Evolutionary conservation across 1,139 yeast genomes (phyloP).

Genomic region (Debaryomyces singareniensis): DNA sequence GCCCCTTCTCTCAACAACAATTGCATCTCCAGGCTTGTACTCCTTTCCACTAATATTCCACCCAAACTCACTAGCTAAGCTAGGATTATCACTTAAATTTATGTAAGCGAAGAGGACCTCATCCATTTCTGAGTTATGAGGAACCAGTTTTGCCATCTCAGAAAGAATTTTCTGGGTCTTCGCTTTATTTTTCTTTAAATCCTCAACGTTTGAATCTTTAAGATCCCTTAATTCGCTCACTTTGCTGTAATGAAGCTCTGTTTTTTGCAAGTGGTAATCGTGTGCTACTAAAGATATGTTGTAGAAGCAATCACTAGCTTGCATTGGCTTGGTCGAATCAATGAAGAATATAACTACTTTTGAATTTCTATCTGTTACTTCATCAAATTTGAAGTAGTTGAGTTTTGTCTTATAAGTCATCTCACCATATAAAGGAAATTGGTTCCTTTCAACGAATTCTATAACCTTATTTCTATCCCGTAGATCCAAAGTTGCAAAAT

Average conservation of each 20-base stretch:
- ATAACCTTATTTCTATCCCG: slow-evolving; percentile 43
- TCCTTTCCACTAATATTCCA: slow-evolving; percentile 26
- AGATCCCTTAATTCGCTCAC: slow-evolving; percentile 30
- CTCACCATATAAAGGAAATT: slow-evolving; percentile 47
- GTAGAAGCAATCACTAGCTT: slow-evolving; percentile 31
- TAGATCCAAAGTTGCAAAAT: slow-evolving; percentile 57
- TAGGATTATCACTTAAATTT: slow-evolving; percentile 32
- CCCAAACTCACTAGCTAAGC: slow-evolving; percentile 11
- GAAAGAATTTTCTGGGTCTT: slow-evolving; percentile 33
- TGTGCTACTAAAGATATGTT: slow-evolving; percentile 46
- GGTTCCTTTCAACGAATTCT: slow-evolving; percentile 41
- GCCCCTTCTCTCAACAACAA: slow-evolving; percentile 27
- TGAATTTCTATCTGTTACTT: slow-evolving; percentile 15
- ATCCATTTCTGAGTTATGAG: slow-evolving; percentile 37
- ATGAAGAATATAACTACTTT: slow-evolving; percentile 51
- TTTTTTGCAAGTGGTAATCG: slow-evolving; percentile 43
- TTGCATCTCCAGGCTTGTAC: slow-evolving; percentile 39
- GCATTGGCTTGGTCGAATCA: slow-evolving; percentile 35
- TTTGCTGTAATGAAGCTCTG: slow-evolving; percentile 36
- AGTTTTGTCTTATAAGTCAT: slow-evolving; percentile 35
- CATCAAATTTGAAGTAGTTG: slow-evolving; percentile 22
- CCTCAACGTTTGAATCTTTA: slow-evolving; percentile 37
- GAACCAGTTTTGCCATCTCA: slow-evolving; percentile 45
- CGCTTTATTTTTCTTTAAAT: slow-evolving; percentile 38
- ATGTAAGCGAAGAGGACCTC: slow-evolving; percentile 45